Conservation (phyloP, 257 asterid species). For the Verbascum thapsus region DNA sequence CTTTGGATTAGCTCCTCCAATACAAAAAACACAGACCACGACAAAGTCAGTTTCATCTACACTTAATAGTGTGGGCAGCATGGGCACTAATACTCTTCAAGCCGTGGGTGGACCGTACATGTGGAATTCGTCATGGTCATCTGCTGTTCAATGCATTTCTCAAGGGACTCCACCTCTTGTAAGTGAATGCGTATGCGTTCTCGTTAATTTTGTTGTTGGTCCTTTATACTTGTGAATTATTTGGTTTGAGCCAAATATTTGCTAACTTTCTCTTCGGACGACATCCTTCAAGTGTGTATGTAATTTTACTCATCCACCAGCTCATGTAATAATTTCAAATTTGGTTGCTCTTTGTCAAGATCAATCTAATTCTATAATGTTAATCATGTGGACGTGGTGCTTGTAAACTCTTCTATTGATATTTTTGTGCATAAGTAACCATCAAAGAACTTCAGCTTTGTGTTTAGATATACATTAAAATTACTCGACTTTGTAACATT, state of each 20-base stretch:
- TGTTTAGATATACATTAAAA: neutral
- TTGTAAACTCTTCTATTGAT: no score
- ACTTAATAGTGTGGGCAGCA: conserved; percentile 74
- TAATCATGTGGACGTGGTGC: no score
- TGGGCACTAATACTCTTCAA: conserved; percentile 78
- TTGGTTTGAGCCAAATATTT: neutral
- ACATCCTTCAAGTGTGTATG: no score
- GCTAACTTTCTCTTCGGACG: no score
- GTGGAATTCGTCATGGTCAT: conserved; percentile 85
- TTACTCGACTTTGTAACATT: neutral
- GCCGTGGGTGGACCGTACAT: conserved; percentile 96
- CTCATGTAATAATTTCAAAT: no score
- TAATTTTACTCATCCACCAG: no score
- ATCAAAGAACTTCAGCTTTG: conserved; percentile 6
- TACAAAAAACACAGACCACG: conserved; percentile 57
- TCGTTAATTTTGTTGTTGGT: neutral
- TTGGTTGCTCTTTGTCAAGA: no score
- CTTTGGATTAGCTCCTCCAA: conserved; percentile 97
- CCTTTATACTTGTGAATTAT: neutral
- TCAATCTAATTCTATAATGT: no score
- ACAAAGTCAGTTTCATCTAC: conserved; percentile 76
- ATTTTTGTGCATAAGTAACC: neutral
- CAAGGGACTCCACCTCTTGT: conserved; percentile 99
- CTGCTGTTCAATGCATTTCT: conserved; percentile 93
- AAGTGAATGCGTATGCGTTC: conserved; percentile 41